Evolutionary conservation across 192 early-diverging fungal genomes (phyloP).

Genomic region (Mycoemilia scoparia): DNA sequence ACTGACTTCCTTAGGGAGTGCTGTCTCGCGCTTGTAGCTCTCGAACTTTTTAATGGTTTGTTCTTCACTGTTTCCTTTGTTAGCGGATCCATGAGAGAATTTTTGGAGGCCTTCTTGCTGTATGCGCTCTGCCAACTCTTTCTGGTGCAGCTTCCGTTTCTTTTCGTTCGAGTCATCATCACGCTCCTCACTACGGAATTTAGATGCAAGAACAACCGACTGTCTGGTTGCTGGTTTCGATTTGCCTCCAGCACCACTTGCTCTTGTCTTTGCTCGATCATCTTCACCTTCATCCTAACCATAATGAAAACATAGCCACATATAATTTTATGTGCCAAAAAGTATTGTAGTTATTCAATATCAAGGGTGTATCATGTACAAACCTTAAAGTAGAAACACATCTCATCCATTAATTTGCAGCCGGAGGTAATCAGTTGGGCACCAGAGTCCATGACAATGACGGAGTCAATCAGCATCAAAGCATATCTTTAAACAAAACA

Average conservation of each 20-base stretch:
- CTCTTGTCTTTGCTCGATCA: conserved; percentile 17
- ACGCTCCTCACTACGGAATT: conserved; percentile 61
- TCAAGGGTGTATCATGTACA: neutral
- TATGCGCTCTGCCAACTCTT: conserved; percentile 55
- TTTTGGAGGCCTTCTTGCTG: conserved; percentile 61
- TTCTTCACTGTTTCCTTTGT: conserved; percentile 45
- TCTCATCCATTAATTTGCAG: conserved; percentile 19
- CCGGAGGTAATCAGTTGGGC: conserved; percentile 15
- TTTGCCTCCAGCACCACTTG: conserved; percentile 4
- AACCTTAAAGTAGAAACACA: conserved; percentile 29
- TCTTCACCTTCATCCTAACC: conserved; percentile 13
- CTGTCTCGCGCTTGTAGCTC: conserved; percentile 81
- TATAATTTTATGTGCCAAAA: no score
- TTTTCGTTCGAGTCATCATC: conserved; percentile 64
- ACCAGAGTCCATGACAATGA: conserved; percentile 31
- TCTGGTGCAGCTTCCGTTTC: conserved; percentile 73
- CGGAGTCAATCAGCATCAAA: conserved; percentile 64
- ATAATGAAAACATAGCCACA: neutral
- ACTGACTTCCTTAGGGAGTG: conserved; percentile 64
- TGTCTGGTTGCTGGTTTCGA: conserved; percentile 25
- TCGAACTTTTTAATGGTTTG: conserved; percentile 76
- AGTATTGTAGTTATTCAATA: no score
- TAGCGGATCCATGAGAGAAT: conserved; percentile 47
- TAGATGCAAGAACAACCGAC: conserved; percentile 51
- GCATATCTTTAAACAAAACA: no score